A percentile compares a stretch with the other conserved stretches of the same genome.
These are phyloP conservation scores for Fusarium sp. DNA, from an alignment of 2,329 filamentous ascomycete genomes.

Conservation along the genomic window DNA sequence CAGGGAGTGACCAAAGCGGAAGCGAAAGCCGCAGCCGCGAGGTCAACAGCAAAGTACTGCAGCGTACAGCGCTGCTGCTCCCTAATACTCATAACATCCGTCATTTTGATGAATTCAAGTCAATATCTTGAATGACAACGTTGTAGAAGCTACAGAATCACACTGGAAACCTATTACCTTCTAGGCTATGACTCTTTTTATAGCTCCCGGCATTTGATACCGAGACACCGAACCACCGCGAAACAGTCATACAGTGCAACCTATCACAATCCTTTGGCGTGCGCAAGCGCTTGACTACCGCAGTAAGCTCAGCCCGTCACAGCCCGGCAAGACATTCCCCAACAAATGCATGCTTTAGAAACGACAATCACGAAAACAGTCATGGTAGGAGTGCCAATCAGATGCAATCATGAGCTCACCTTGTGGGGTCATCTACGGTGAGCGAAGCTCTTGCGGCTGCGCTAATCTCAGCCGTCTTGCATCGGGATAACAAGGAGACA, in stretches of 20 bases:
- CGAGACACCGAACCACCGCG: conserved; percentile 21
- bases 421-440: conserved; percentile 21
- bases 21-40: conserved; percentile 41
- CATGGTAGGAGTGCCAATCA: conserved; percentile 7
- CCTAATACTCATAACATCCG: conserved; percentile 43
- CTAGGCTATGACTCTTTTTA: conserved; percentile 28
- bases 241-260: conserved; percentile 10
- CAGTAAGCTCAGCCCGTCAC: conserved; percentile 16
- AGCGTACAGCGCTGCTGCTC: conserved; percentile 44
- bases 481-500: conserved; percentile 32
- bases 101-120: conserved; percentile 28
- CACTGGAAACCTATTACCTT: rapidly evolving
- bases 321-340: conserved; percentile 15
- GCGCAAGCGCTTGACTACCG: background rate
- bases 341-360: conserved; percentile 23
- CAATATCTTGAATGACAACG: background rate
- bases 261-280: conserved; percentile 11
- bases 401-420: conserved; percentile 5
- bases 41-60: conserved; percentile 46
- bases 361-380: conserved; percentile 33
- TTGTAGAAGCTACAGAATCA: background rate
- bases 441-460: conserved; percentile 9
- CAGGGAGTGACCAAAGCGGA: conserved; percentile 47
- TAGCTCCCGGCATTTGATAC: background rate
- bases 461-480: conserved; percentile 35